Percentiles rank a stretch among this genome's conserved stretches.
Evolutionary conservation across 2,329 filamentous ascomycete species (phyloP).

Genomic region (Exserohilum rostratum): DNA sequence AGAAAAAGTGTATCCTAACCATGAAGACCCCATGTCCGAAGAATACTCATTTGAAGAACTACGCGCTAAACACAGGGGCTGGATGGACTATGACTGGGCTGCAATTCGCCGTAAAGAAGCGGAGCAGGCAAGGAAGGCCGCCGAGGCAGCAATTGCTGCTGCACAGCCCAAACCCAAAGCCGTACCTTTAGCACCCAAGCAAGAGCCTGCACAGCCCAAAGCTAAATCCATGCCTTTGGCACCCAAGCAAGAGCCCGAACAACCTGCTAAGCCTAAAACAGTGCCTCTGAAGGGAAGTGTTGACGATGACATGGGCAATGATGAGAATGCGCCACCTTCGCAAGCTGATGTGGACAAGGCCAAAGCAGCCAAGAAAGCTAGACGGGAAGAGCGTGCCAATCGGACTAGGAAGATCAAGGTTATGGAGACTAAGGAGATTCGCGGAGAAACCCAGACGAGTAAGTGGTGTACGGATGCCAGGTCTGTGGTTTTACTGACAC

Average conservation of each 20-base stretch:
- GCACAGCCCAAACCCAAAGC: slow-evolving; percentile 20
- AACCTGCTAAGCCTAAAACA: slow-evolving; percentile 28
- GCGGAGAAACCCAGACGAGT: slow-evolving; percentile 90
- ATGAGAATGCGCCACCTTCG: slow-evolving; percentile 55
- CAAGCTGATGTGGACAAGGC: slow-evolving; percentile 64
- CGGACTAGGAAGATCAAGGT: slow-evolving; percentile 69
- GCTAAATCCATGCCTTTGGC: slow-evolving; percentile 21
- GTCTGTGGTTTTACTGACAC: slow-evolving; percentile 21
- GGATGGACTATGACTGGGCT: slow-evolving; percentile 62
- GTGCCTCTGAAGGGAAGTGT: slow-evolving; percentile 45
- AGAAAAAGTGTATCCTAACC: slow-evolving; percentile 81
- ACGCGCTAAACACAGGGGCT: slow-evolving; percentile 76
- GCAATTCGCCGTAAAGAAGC: slow-evolving; percentile 39
- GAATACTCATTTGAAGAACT: slow-evolving; percentile 94
- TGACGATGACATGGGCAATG: slow-evolving; percentile 47
- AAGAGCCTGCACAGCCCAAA: slow-evolving; percentile 21
- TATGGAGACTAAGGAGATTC: slow-evolving; percentile 70
- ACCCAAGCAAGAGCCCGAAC: slow-evolving; percentile 23
- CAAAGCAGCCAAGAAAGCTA: slow-evolving; percentile 54
- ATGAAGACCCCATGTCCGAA: slow-evolving; percentile 67
- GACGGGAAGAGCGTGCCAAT: slow-evolving; percentile 57
- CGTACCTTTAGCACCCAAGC: slow-evolving; percentile 24
- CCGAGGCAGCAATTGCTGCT: slow-evolving; percentile 21
- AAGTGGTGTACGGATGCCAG: slow-evolving; percentile 47
- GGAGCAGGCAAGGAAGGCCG: slow-evolving; percentile 33